Evolutionary conservation across 495 filamentous ascomycete species (phyloP), one percentile per base, ranked within the genome.

Genomic region (Tetracladium marchalianum): DNA sequence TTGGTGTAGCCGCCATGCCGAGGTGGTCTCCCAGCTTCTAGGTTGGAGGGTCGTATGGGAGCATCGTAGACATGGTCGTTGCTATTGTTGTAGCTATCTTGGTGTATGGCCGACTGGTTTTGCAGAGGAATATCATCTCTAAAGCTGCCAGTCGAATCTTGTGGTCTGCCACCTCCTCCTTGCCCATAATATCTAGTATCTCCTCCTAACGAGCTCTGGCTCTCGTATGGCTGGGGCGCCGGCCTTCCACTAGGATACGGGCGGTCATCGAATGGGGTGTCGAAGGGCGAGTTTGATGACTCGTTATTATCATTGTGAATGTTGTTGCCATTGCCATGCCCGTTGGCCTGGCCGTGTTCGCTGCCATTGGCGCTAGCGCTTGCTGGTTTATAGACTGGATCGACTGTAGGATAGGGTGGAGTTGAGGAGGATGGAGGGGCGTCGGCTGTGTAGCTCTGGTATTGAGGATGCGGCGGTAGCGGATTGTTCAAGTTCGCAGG

Each of bases 111-210:
- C 37, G 57, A 51, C 33, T 64, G 65, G 42, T 78, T 63, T 43
- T 71, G 74, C 36, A 87, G 67, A n/a, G 83, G 82, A 37, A 84
- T 84, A 53, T 82, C 68, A 52, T 86, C 83, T 43, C 66, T 55
- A 66, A 64, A 72, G 36, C 69, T 56, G 60, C 70, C 67, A 52
- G 56, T 53, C 53, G 66, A 57, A 47, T 61, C 62, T 50, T 66
- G 42, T 62, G 64, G 47, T 66, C 64, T 44, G 55, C 62, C 48
- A 48, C 59, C 46, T 42, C 59, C 62, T 56, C 65, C 60, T 33
- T 68, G 50, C 44, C 76, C 68, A 60, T 76, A 70, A 57, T 85
- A 83, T 45, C 66, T 63, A 39, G 72, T 69, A 56, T 77, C 73
- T 35, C 67, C 64, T 48, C 71, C 64, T 35, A 69, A 58, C 37